Conservation (phyloP, 1,284 basidiomycete species). For the Rhodotorula sp. region DNA sequence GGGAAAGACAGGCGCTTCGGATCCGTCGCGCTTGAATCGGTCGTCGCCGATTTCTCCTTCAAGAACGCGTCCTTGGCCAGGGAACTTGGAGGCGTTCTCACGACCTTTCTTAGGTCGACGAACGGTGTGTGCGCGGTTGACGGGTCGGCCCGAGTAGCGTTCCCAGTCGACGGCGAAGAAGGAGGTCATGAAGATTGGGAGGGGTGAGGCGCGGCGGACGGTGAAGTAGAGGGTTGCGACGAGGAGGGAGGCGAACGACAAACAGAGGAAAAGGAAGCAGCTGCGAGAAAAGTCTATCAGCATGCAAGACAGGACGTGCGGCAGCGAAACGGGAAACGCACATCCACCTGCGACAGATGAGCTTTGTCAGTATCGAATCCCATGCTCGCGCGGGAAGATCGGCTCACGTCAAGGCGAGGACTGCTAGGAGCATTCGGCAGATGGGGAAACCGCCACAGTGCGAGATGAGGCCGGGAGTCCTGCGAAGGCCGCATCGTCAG, state of each 20-base stretch:
- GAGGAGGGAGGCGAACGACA: slow-evolving; percentile 33
- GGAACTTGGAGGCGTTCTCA: neutral
- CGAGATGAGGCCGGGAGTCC: slow-evolving; percentile 32
- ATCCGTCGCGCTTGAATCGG: neutral
- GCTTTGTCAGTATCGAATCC: neutral
- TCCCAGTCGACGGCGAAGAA: slow-evolving; percentile 38
- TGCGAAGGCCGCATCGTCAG: neutral
- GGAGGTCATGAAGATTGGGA: slow-evolving; percentile 25
- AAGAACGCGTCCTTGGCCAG: neutral
- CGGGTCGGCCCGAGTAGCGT: slow-evolving; percentile 31
- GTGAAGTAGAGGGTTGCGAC: slow-evolving; percentile 37
- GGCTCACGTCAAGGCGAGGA: slow-evolving; percentile 26
- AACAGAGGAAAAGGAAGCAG: slow-evolving; percentile 30
- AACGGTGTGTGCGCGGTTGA: slow-evolving; percentile 28
- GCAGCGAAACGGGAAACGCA: neutral
- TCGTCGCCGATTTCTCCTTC: neutral
- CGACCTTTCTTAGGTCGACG: neutral
- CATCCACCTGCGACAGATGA: slow-evolving; percentile 7
- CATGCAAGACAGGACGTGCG: neutral
- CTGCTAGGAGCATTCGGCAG: slow-evolving; percentile 29
- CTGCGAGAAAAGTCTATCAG: neutral
- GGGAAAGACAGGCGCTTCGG: slow-evolving; percentile 1
- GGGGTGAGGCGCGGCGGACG: slow-evolving; percentile 25
- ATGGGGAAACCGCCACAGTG: slow-evolving; percentile 33
- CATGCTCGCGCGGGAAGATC: rapidly evolving